phyloP scores from a whole-genome alignment of 2,329 filamentous ascomycete species.

The Ceratocystis variospora region DNA sequence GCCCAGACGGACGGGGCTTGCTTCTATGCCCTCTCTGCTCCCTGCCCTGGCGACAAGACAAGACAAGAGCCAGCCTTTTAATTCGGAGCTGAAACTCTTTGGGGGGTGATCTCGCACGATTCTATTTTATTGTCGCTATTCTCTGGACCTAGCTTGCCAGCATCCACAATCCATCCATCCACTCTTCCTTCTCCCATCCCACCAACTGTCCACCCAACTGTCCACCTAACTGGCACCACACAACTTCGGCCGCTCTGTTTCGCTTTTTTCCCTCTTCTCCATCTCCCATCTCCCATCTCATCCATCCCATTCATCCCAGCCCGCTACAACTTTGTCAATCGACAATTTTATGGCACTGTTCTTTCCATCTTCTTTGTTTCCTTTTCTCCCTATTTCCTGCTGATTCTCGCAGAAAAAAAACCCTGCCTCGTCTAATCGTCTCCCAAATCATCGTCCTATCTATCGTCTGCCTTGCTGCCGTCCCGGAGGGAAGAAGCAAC shows the following conservation, averaged over 20 bases:
- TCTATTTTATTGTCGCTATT: neutral
- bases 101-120: conserved; percentile 1
- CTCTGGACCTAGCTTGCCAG: neutral
- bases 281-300: neutral
- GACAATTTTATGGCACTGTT: neutral
- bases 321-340: neutral
- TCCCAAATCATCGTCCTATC: neutral
- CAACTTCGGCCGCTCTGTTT: neutral
- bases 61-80: conserved; percentile 1
- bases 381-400: neutral
- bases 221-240: neutral
- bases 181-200: neutral
- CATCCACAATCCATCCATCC: neutral
- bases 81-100: conserved; percentile 10
- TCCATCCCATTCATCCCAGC: neutral
- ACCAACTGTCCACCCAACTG: neutral
- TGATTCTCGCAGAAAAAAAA: neutral
- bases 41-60: neutral
- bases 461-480: no score
- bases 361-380: neutral
- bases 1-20: neutral
- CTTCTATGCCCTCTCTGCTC: neutral
- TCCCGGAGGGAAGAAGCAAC: neutral
- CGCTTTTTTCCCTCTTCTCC: neutral
- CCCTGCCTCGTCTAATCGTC: neutral